Conservation (phyloP, 768 basidiomycete species). For the Serpula lacrymans region DNA sequence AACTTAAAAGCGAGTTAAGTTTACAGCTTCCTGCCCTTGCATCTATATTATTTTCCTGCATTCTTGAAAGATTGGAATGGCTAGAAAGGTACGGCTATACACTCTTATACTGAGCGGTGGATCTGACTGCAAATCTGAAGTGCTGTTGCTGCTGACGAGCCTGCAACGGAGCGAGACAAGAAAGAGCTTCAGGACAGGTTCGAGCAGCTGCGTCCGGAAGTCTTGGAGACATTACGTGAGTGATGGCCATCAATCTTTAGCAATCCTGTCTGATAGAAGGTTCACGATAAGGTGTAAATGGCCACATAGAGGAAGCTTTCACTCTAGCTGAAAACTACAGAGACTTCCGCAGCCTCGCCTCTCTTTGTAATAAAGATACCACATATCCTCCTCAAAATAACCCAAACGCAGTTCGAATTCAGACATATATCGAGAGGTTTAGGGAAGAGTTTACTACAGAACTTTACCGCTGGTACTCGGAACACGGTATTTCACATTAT, state of each 20-base stretch:
- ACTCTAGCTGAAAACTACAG: slow-evolving; percentile 80
- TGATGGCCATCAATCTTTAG: slow-evolving; percentile 4
- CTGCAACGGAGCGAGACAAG: slow-evolving; percentile 51
- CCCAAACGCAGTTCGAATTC: slow-evolving; percentile 58
- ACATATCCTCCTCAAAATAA: slow-evolving; percentile 65
- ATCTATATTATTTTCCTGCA: slow-evolving; percentile 56
- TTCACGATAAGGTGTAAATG: slow-evolving; percentile 52
- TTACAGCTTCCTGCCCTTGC: slow-evolving; percentile 66
- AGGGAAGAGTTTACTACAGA: slow-evolving; percentile 83
- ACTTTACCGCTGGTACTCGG: slow-evolving; percentile 91
- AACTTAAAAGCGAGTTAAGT: slow-evolving; percentile 42
- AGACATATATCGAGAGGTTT: slow-evolving; percentile 72
- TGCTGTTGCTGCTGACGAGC: slow-evolving; percentile 42
- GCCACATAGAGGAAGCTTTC: slow-evolving; percentile 69
- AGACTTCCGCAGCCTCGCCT: slow-evolving; percentile 83
- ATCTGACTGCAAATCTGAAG: slow-evolving; percentile 24
- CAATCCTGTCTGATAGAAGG: no score
- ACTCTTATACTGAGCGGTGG: neutral
- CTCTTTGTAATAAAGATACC: slow-evolving; percentile 69
- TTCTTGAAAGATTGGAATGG: slow-evolving; percentile 70
- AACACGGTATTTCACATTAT: slow-evolving; percentile 60
- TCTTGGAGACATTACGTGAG: slow-evolving; percentile 80
- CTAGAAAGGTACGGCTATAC: slow-evolving; percentile 46
- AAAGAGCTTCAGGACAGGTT: slow-evolving; percentile 66
- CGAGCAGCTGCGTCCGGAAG: slow-evolving; percentile 65